Evolutionary conservation across 2,329 filamentous ascomycete species (phyloP).

Genomic region (Colletotrichum cordylinicola): DNA sequence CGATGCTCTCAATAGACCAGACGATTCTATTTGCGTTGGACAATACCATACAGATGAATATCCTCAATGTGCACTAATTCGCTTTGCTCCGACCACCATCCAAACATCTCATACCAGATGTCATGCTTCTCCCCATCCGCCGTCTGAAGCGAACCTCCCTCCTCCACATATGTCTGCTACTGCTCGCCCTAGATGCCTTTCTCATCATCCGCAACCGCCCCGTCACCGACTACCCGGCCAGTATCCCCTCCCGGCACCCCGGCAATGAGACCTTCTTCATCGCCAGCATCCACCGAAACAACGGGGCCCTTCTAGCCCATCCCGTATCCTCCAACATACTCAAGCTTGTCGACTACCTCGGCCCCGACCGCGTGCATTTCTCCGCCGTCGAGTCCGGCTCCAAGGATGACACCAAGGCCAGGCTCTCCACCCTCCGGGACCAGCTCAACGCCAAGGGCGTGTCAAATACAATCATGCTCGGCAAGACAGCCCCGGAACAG

Average conservation of each 20-base stretch:
- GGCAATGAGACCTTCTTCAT: slow-evolving; percentile 61
- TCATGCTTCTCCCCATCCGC: neutral
- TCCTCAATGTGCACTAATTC: neutral
- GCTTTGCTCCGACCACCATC: neutral
- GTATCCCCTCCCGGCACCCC: neutral
- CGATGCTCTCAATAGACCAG: accelerated
- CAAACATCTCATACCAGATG: neutral
- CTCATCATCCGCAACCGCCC: neutral
- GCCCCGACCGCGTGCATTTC: slow-evolving; percentile 57
- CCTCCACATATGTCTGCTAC: neutral
- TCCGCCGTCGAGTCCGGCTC: slow-evolving; percentile 72
- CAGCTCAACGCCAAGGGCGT: slow-evolving; percentile 55
- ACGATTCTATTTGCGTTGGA: neutral
- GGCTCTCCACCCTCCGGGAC: slow-evolving; percentile 25
- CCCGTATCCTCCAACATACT: slow-evolving; percentile 67
- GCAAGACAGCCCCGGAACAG: slow-evolving; percentile 59
- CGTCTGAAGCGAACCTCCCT: neutral
- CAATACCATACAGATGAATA: neutral
- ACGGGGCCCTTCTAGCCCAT: slow-evolving; percentile 57
- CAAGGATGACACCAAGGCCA: slow-evolving; percentile 66
- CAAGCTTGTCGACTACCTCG: slow-evolving; percentile 49
- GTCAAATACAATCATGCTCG: slow-evolving; percentile 60
- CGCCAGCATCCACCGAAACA: slow-evolving; percentile 72
- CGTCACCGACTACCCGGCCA: neutral
- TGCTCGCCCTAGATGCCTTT: slow-evolving; percentile 3